Conservation (phyloP, 495 filamentous ascomycete species). For the Aspergillus ellipticus region DNA sequence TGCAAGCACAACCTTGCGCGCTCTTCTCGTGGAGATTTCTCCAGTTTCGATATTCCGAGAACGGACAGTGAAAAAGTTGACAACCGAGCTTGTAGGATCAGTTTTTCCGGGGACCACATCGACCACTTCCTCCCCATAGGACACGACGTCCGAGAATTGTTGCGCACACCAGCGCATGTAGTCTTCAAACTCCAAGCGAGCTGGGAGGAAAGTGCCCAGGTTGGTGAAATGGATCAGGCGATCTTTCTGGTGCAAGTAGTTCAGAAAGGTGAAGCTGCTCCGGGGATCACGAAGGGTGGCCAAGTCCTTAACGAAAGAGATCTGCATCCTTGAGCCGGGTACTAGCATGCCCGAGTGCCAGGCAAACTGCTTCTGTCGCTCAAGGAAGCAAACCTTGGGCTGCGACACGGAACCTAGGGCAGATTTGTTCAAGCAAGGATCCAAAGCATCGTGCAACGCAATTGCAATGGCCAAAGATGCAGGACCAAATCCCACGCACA, state of each 20-base stretch:
- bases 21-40: constrained; percentile 48
- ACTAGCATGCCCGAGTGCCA: constrained; percentile 97
- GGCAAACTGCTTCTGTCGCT: constrained; percentile 76
- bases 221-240: constrained; percentile 88
- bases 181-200: constrained; percentile 87
- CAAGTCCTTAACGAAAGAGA: constrained; percentile 95
- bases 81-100: constrained; percentile 27
- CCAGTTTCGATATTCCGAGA: constrained; percentile 53
- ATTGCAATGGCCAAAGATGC: constrained; percentile 91
- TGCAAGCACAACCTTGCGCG: constrained; percentile 83
- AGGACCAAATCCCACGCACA: constrained; percentile 92
- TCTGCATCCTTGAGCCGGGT: constrained; percentile 92
- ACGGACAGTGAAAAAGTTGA: constrained; percentile 53
- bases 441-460: constrained; percentile 71
- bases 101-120: constrained; percentile 43
- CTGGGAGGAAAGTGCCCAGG: constrained; percentile 80
- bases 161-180: constrained; percentile 91
- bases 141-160: constrained; percentile 73
- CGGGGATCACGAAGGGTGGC: constrained; percentile 83
- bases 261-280: constrained; percentile 92
- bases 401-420: constrained; percentile 23
- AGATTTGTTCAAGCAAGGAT: constrained; percentile 31
- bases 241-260: constrained; percentile 77
- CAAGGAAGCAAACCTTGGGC: constrained; percentile 78
- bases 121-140: constrained; percentile 73